Evolutionary conservation across 257 asterid species (phyloP).

Genomic region (Thymus mandschuricus): DNA sequence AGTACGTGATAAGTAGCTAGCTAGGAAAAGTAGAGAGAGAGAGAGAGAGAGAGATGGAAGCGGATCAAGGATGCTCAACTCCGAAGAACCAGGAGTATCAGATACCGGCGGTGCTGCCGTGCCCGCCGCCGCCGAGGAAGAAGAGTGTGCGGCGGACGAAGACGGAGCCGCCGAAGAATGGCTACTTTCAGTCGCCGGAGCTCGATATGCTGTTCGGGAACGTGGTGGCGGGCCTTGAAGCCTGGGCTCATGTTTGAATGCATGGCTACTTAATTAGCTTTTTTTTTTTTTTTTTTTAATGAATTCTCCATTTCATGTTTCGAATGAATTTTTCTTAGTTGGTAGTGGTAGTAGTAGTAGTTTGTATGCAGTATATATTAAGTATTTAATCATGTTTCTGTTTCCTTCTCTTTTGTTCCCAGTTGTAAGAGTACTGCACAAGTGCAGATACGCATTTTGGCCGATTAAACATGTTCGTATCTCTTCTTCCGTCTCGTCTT

Average conservation of each 20-base stretch:
- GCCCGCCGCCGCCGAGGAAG: conserved; percentile 81
- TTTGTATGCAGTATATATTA: not conserved
- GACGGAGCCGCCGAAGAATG: conserved; percentile 51
- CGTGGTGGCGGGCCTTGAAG: conserved; percentile 20
- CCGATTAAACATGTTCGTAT: not conserved
- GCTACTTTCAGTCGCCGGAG: conserved; percentile 60
- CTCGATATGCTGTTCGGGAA: conserved; percentile 48
- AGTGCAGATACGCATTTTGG: not conserved
- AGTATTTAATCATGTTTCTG: not conserved
- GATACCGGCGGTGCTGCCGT: conserved; percentile 44
- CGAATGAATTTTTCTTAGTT: not conserved
- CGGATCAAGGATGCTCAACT: conserved; percentile 61
- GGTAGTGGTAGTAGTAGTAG: conserved; percentile 10
- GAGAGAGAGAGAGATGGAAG: conserved; percentile 39
- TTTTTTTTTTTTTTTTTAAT: not conserved
- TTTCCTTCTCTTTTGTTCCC: not conserved
- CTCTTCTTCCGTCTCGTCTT: too few relatives aligned
- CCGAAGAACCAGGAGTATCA: conserved; percentile 56
- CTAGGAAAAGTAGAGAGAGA: not conserved
- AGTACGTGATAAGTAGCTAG: not conserved
- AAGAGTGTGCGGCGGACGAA: conserved; percentile 31
- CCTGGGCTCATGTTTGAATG: conserved; percentile 31
- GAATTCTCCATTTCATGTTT: too few relatives aligned
- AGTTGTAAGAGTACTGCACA: not conserved
- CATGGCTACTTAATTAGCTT: conserved; percentile 9